Base-by-base conservation (phyloP, 257 asterid species). In the Paraleonurus japonicus region DNA sequence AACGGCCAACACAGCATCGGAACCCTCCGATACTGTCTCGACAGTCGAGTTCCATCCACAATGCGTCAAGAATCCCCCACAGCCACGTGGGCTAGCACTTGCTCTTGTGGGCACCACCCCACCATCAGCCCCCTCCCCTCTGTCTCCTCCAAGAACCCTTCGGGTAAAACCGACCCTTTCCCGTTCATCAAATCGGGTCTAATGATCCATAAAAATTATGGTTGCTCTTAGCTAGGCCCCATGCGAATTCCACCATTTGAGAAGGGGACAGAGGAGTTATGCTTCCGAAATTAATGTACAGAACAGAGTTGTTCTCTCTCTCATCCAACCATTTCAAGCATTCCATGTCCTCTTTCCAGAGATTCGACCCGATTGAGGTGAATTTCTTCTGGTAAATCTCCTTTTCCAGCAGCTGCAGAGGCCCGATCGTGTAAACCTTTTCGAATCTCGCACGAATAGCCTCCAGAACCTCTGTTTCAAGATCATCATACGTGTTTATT, bases 1-100 rank as follows among this genome's bases (percentile, higher is more conserved):
- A 81, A 84, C 12, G 89, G 89, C 89, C 89, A 84, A 54, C 86
- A 84, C 15, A 84, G 70, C 85, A 81, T 75, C 10, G 86, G 85
- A 16, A 84, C 86, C 10, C 86, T 67, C 82, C 0, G 83, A 68
- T 8, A 82, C 22, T 0, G 82, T 72, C 79, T 82, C 89, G 0
- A 80, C 8, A 0, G 89, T 81, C 2, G 86, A 81, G 28, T 84
- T 84, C 89, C 89, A 84, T 0, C 89, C 88, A 45, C 83, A 81
- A 26, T 84, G 86, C 2, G 86, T 84, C 66, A 84, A 27, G 35
- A 82, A 85, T 0, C 69, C 85, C 0, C 84, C 89, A 78, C 68
- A 1, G 85, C 74, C 3, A 23, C 28, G 65, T 82, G 81, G 39
- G 71, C 80, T 20, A 85, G 19, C 2, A 81, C 89, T 35, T 53